These are phyloP conservation scores for Akanthomyces uredinophilus DNA, from an alignment of 2,329 filamentous ascomycete species.

Conservation along the genomic window DNA sequence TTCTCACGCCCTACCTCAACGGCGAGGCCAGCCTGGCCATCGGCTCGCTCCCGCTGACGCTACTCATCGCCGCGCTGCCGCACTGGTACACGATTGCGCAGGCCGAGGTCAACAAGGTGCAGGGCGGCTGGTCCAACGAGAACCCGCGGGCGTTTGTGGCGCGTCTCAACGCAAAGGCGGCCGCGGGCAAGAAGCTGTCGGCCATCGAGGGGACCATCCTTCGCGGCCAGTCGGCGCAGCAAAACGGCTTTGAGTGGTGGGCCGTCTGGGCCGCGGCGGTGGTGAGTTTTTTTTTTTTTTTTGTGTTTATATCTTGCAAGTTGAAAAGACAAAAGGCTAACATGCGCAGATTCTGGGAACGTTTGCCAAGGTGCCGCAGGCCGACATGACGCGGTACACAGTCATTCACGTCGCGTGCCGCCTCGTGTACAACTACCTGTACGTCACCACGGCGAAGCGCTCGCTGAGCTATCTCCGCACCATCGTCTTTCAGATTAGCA, in stretches of 20 bases:
- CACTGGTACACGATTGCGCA: conserved; percentile 16
- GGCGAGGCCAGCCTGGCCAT: conserved; percentile 15
- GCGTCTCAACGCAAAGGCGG: conserved; percentile 14
- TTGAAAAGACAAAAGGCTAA: not conserved
- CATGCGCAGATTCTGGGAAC: conserved; percentile 7
- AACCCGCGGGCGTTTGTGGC: conserved; percentile 15
- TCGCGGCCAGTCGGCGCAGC: conserved; percentile 15
- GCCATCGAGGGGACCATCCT: conserved; percentile 14
- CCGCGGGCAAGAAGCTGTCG: conserved; percentile 12
- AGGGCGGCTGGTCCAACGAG: conserved; percentile 16
- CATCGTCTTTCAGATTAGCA: conserved; percentile 14
- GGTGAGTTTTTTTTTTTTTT: conserved; percentile 1
- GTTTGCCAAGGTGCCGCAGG: conserved; percentile 13
- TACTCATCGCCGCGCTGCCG: conserved; percentile 14
- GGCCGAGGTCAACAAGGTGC: conserved; percentile 16
- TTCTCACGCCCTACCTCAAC: conserved; percentile 7
- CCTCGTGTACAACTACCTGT: conserved; percentile 11
- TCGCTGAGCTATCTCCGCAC: conserved; percentile 15
- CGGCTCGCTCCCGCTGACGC: conserved; percentile 15
- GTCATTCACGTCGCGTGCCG: conserved; percentile 14
- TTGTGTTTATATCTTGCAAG: too few relatives aligned
- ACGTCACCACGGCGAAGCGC: conserved; percentile 11
- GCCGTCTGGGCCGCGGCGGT: conserved; percentile 13
- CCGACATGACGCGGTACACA: conserved; percentile 11
- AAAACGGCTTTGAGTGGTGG: conserved; percentile 17